Evolutionary conservation across 1,284 basidiomycete genomes (phyloP).

Genomic region (Boletus semigastroideus): DNA sequence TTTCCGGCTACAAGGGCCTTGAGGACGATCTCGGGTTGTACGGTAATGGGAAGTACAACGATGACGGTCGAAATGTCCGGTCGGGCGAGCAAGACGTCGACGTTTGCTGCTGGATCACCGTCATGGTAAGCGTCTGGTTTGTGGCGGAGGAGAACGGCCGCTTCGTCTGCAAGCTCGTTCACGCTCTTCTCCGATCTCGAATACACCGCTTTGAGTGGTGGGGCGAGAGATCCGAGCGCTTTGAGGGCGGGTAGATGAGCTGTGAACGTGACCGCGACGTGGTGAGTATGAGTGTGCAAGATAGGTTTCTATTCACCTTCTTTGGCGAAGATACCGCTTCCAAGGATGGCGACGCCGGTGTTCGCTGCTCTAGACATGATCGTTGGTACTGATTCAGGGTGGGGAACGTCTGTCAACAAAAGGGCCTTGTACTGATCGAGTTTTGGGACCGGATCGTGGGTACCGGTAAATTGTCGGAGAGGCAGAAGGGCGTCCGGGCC

Average conservation of each 20-base stretch:
- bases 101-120: slow-evolving; percentile 40
- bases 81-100: slow-evolving; percentile 66
- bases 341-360: slow-evolving; percentile 62
- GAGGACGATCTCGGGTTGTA: slow-evolving; percentile 68
- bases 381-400: neutral
- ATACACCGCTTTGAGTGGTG: slow-evolving; percentile 67
- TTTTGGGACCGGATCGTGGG: neutral
- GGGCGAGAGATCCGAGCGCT: slow-evolving; percentile 43
- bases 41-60: slow-evolving; percentile 74
- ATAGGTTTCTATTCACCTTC: slow-evolving; percentile 46
- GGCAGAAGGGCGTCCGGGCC: neutral
- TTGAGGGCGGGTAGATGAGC: slow-evolving; percentile 75
- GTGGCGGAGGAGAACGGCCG: slow-evolving; percentile 39
- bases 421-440: neutral
- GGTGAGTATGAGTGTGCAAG: slow-evolving; percentile 31
- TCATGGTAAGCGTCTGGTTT: slow-evolving; percentile 60
- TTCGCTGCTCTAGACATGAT: slow-evolving; percentile 25
- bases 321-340: slow-evolving; percentile 72
- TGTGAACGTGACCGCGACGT: slow-evolving; percentile 31
- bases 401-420: neutral
- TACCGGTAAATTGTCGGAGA: slow-evolving; percentile 4
- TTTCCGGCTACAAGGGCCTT: slow-evolving; percentile 71
- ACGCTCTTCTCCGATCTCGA: slow-evolving; percentile 73
- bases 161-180: slow-evolving; percentile 46
- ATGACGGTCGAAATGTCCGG: slow-evolving; percentile 71